phyloP scores from a whole-genome alignment of 177 flowering plant species.

The Telopea speciosissima region DNA sequence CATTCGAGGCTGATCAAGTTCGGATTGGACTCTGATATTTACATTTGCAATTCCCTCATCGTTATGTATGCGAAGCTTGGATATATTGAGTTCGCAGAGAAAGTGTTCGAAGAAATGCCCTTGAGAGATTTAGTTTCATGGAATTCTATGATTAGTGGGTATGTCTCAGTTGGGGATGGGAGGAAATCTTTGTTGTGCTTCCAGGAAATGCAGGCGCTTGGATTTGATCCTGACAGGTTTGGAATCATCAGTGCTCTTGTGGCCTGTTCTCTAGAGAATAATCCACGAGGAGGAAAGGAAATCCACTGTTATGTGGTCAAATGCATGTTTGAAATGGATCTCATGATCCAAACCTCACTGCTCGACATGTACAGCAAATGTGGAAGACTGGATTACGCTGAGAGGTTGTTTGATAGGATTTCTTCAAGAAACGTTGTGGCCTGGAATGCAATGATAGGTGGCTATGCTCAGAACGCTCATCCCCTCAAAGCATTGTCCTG shows the following conservation, averaged over 20 bases:
- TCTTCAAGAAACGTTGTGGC: slow-evolving; percentile 28
- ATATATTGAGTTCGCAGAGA: slow-evolving; percentile 31
- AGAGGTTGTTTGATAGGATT: slow-evolving; percentile 31
- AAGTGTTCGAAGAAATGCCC: slow-evolving; percentile 51
- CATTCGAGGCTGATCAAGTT: slow-evolving; percentile 38
- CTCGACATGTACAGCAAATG: slow-evolving; percentile 65
- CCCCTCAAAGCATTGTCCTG: slow-evolving; percentile 34
- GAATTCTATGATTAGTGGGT: slow-evolving; percentile 67
- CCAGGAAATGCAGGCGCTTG: slow-evolving; percentile 29
- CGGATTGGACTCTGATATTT: slow-evolving; percentile 47
- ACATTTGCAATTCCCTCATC: slow-evolving; percentile 48
- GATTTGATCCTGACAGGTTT: slow-evolving; percentile 38
- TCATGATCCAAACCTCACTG: slow-evolving; percentile 50
- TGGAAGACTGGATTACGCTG: slow-evolving; percentile 37
- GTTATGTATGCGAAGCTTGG: slow-evolving; percentile 53
- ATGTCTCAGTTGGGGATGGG: slow-evolving; percentile 40
- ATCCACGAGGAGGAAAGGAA: slow-evolving; percentile 43
- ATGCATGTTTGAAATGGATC: slow-evolving; percentile 32
- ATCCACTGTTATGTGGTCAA: slow-evolving; percentile 42
- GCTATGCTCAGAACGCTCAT: slow-evolving; percentile 32
- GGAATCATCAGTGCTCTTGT: slow-evolving; percentile 36
- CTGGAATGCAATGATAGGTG: slow-evolving; percentile 60
- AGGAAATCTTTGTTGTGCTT: slow-evolving; percentile 30
- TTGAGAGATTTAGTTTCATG: slow-evolving; percentile 57
- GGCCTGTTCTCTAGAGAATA: slow-evolving; percentile 41